A percentile compares a stretch with the other conserved stretches of the same genome.
phyloP scores from a whole-genome alignment of 805 yeast genomes.

The Yarrowia deformans region DNA sequence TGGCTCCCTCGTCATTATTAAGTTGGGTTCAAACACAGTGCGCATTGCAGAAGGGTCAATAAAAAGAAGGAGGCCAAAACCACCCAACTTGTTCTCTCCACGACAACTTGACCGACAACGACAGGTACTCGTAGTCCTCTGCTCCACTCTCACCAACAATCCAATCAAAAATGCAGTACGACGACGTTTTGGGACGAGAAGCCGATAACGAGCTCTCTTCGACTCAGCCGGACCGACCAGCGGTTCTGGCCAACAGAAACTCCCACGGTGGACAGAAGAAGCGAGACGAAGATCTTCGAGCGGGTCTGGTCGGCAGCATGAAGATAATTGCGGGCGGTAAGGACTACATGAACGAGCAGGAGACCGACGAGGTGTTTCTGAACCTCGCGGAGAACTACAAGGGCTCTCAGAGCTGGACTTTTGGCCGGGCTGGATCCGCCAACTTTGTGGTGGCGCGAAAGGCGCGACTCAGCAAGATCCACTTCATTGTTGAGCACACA shows the following conservation, averaged over 20 bases:
- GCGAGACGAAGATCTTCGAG: conserved; percentile 7
- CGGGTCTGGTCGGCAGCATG: conserved; percentile 21
- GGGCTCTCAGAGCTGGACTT: conserved; percentile 35
- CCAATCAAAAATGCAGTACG: conserved; percentile 30
- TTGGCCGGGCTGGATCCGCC: conserved; percentile 27
- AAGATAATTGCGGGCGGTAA: conserved; percentile 24
- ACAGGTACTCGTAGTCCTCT: neutral
- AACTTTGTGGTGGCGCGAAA: conserved; percentile 15
- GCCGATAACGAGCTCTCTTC: conserved; percentile 34
- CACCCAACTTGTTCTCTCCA: conserved; percentile 18
- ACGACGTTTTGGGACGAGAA: conserved; percentile 36
- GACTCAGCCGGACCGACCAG: conserved; percentile 30
- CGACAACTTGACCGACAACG: conserved; percentile 12
- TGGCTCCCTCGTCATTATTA: neutral
- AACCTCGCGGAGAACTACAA: conserved; percentile 3
- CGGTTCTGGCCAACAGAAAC: conserved; percentile 20
- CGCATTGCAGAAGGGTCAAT: conserved; percentile 21
- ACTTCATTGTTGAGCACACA: conserved; percentile 13
- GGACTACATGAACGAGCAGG: conserved; percentile 18
- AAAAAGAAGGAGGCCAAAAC: conserved; percentile 20
- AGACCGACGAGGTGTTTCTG: neutral
- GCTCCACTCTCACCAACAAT: neutral
- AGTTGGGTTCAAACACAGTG: conserved; percentile 1
- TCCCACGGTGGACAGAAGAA: conserved; percentile 16
- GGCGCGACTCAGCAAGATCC: conserved; percentile 28